Conservation (phyloP, 1,139 yeast genomes). For the Yamadazyma triangularis region DNA sequence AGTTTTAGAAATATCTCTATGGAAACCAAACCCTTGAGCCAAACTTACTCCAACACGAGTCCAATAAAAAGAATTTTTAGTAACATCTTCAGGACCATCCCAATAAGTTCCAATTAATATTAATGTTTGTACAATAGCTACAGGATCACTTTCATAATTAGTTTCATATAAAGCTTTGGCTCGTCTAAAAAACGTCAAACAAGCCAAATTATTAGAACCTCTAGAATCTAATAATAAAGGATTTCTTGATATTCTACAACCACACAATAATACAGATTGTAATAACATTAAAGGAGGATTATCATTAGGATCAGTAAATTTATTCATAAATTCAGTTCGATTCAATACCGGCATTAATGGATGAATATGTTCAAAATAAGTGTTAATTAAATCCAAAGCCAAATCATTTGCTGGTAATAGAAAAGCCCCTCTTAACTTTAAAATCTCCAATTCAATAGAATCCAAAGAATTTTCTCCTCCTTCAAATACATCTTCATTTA, state of each 20-base stretch:
- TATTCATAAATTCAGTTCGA: conserved; percentile 56
- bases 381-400: conserved; percentile 57
- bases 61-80: conserved; percentile 76
- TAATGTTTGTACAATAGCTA: conserved; percentile 61
- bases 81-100: conserved; percentile 77
- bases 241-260: conserved; percentile 58
- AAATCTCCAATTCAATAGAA: conserved; percentile 63
- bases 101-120: conserved; percentile 65
- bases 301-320: conserved; percentile 52
- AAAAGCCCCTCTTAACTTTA: conserved; percentile 70
- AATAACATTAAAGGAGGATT: conserved; percentile 66
- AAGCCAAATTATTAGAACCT: conserved; percentile 55
- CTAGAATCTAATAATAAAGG: conserved; percentile 53
- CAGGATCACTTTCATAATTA: conserved; percentile 68
- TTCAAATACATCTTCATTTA: conserved; percentile 40
- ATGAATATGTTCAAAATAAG: conserved; percentile 64
- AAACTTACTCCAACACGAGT: conserved; percentile 66
- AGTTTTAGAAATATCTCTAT: conserved; percentile 46
- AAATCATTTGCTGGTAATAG: conserved; percentile 59
- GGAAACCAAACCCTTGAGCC: conserved; percentile 80
- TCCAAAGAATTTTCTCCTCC: conserved; percentile 42
- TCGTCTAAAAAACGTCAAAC: conserved; percentile 66
- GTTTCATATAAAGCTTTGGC: conserved; percentile 77
- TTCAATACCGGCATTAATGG: conserved; percentile 73
- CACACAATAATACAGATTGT: conserved; percentile 68